These are phyloP conservation scores for Daldinia childiae DNA, from an alignment of 495 filamentous ascomycete species.

Conservation along the genomic window DNA sequence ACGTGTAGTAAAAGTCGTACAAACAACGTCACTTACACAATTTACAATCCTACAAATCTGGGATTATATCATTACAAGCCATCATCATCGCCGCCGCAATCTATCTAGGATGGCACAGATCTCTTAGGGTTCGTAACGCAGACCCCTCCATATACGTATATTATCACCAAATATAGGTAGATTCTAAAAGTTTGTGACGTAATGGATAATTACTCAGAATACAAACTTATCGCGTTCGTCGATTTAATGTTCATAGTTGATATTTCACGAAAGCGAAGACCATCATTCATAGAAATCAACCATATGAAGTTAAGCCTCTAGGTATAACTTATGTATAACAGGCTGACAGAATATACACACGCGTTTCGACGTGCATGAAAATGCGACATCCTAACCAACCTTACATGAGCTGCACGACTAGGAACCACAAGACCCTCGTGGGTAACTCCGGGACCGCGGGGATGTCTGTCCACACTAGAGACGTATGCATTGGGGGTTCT, in stretches of 20 bases:
- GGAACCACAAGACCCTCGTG: constrained; percentile 19
- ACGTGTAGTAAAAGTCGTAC: not conserved
- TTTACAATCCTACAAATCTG: not conserved
- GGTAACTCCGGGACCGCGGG: constrained; percentile 37
- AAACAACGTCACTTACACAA: not conserved
- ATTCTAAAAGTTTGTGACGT: constrained; percentile 2
- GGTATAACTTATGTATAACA: not conserved
- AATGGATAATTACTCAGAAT: not conserved
- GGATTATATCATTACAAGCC: not conserved
- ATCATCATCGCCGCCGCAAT: not conserved
- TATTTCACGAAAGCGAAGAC: not conserved
- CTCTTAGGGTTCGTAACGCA: not conserved
- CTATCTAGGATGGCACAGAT: constrained; percentile 36
- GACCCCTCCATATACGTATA: constrained; percentile 13
- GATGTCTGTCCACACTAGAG: constrained; percentile 27
- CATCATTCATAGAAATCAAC: not conserved
- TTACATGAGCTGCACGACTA: constrained; percentile 16
- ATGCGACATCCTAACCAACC: constrained; percentile 33
- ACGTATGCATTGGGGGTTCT: constrained; percentile 1
- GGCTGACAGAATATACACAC: not conserved
- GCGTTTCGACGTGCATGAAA: constrained; percentile 21
- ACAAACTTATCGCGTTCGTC: not conserved
- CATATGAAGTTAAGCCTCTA: constrained; percentile 34
- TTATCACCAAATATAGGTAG: not conserved
- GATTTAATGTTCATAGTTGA: not conserved